These are phyloP conservation scores for Hemisphaericaspora xylofermentans DNA, from an alignment of 1,139 yeast species.

Conservation along the genomic window DNA sequence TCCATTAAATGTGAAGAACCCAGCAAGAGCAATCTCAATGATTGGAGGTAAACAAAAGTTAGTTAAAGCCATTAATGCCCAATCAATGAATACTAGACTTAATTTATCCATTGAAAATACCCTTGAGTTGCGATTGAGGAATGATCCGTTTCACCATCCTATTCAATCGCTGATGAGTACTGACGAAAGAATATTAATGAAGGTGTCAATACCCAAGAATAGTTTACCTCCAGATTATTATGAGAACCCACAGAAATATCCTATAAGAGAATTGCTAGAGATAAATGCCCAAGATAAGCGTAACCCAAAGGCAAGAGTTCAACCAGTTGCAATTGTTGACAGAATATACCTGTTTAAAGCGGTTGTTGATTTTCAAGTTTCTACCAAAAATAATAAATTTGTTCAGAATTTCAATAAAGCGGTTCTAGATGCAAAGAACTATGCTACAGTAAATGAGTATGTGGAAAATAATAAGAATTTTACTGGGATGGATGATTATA, in stretches of 20 bases:
- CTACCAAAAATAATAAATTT: constrained; percentile 57
- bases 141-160: constrained; percentile 83
- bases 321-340: constrained; percentile 69
- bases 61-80: constrained; percentile 34
- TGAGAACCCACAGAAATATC: constrained; percentile 39
- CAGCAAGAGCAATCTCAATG: constrained; percentile 63
- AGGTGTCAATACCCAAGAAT: constrained; percentile 66
- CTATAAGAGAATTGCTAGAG: constrained; percentile 52
- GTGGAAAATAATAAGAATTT: constrained; percentile 39
- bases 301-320: constrained; percentile 36
- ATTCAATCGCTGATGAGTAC: constrained; percentile 52
- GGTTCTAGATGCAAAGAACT: constrained; percentile 26
- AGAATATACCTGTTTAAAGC: constrained; percentile 78
- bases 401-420: constrained; percentile 29
- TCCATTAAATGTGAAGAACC: constrained; percentile 70
- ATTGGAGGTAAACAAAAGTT: constrained; percentile 70
- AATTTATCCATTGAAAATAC: constrained; percentile 25
- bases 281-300: constrained; percentile 14
- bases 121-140: constrained; percentile 64
- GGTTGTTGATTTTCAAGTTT: constrained; percentile 83
- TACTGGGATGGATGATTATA: constrained; percentile 33
- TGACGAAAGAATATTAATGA: constrained; percentile 66
- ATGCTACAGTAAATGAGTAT: constrained; percentile 39
- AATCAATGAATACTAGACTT: constrained; percentile 9
- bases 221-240: constrained; percentile 42